Evolutionary conservation across 164 flowering plant species (phyloP).

Genomic region (Saururus chinensis): DNA sequence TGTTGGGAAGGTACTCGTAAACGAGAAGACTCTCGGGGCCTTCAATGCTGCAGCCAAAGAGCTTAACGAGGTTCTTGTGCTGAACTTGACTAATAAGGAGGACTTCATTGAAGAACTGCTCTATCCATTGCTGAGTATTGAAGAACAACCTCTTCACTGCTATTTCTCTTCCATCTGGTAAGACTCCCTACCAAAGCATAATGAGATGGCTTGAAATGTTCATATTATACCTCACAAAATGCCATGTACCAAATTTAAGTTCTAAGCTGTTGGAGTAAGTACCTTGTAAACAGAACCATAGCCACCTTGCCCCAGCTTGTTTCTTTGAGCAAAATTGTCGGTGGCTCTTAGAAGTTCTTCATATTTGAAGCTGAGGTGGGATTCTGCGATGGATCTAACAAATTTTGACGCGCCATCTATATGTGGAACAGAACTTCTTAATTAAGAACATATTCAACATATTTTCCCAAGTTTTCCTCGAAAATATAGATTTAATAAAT

Average conservation of each 20-base stretch:
- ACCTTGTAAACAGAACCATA: slow-evolving; percentile 85
- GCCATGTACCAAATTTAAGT: neutral
- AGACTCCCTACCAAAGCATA: slow-evolving; percentile 36
- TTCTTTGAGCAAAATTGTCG: slow-evolving; percentile 14
- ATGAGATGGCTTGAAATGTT: neutral
- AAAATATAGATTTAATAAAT: neutral
- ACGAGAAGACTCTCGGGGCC: slow-evolving; percentile 82
- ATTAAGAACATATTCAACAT: neutral
- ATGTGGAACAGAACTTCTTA: neutral
- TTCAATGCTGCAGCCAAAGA: slow-evolving; percentile 67
- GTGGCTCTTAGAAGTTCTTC: slow-evolving; percentile 8
- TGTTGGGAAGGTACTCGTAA: slow-evolving; percentile 56
- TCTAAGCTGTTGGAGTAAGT: neutral
- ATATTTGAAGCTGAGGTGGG: slow-evolving; percentile 11
- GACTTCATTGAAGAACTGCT: slow-evolving; percentile 72
- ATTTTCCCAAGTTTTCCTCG: neutral
- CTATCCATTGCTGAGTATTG: slow-evolving; percentile 62
- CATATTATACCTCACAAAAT: neutral
- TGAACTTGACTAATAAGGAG: slow-evolving; percentile 58
- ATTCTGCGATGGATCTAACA: slow-evolving; percentile 11
- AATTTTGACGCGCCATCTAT: slow-evolving; percentile 7
- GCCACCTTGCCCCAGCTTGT: slow-evolving; percentile 82
- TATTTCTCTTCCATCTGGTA: slow-evolving; percentile 68
- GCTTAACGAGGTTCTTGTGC: slow-evolving; percentile 60
- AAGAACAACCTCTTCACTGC: slow-evolving; percentile 77